Evolutionary conservation across 139 green algal species (phyloP).

Genomic region (Chlorella ohadii): DNA sequence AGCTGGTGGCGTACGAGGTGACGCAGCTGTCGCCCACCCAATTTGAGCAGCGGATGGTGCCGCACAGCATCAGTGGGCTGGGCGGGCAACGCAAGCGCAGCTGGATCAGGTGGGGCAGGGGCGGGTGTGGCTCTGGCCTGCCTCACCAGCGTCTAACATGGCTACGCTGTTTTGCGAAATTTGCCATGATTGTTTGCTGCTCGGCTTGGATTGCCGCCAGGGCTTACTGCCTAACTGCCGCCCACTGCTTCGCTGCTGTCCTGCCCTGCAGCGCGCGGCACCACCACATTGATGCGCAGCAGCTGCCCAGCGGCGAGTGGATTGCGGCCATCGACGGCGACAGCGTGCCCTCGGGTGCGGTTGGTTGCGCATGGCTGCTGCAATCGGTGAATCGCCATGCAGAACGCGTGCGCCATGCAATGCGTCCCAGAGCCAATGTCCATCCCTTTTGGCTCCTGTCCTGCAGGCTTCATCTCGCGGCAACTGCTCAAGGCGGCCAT

Average conservation of each 20-base stretch:
- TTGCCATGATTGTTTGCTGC: too few species aligned
- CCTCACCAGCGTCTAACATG: too few species aligned
- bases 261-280: constrained; percentile 31
- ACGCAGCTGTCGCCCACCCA: constrained; percentile 17
- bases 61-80: constrained; percentile 28
- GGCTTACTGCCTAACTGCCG: too few species aligned
- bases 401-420: too few species aligned
- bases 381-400: too few species aligned
- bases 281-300: constrained; percentile 55
- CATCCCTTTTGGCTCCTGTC: background rate
- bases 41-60: constrained; percentile 48
- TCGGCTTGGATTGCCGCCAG: too few species aligned
- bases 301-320: constrained; percentile 46
- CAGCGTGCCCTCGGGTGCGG: constrained; percentile 16
- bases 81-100: background rate
- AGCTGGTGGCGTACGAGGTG: constrained; percentile 24
- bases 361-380: too few species aligned
- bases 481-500: background rate
- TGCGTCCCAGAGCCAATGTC: too few species aligned
- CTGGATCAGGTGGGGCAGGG: constrained; percentile 17
- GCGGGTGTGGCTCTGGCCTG: too few species aligned
- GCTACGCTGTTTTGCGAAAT: too few species aligned
- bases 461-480: constrained; percentile 17
- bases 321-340: constrained; percentile 59
- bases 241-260: background rate